phyloP scores from a whole-genome alignment of 202 grass and related monocot genomes.

The Eragrostis tef region DNA sequence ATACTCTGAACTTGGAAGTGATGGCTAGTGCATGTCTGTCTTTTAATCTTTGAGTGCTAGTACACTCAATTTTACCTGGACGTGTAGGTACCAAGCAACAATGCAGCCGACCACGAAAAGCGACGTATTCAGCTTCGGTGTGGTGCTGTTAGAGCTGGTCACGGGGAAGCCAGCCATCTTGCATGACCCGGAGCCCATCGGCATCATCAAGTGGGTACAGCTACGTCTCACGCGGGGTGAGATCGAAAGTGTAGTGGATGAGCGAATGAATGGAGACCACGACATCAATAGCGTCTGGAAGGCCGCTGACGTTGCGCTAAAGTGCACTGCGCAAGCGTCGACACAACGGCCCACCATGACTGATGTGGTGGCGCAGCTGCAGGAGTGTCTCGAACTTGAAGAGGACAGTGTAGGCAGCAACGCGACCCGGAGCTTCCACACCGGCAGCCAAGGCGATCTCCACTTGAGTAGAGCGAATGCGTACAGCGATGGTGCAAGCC shows the following conservation, averaged over 20 bases:
- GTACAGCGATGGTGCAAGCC: neutral
- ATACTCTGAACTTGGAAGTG: neutral
- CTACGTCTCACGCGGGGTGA: neutral
- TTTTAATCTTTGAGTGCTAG: neutral
- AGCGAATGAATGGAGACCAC: neutral
- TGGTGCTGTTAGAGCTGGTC: neutral
- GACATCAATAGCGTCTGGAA: neutral
- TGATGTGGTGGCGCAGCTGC: neutral
- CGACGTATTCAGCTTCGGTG: neutral
- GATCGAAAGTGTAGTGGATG: neutral
- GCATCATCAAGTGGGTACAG: neutral
- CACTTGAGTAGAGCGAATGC: neutral
- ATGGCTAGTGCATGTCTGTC: neutral
- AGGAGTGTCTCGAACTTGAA: neutral
- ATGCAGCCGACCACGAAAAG: constrained; percentile 9
- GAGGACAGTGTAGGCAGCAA: neutral
- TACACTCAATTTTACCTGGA: neutral
- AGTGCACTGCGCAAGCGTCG: neutral
- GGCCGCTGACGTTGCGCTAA: neutral
- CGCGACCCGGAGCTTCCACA: neutral
- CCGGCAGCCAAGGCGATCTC: neutral
- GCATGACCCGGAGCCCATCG: neutral
- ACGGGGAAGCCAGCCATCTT: neutral
- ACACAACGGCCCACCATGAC: neutral
- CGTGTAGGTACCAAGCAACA: constrained; percentile 35